Base-by-base conservation (phyloP, 495 filamentous ascomycete genomes). In the Penicillium paxilli region DNA sequence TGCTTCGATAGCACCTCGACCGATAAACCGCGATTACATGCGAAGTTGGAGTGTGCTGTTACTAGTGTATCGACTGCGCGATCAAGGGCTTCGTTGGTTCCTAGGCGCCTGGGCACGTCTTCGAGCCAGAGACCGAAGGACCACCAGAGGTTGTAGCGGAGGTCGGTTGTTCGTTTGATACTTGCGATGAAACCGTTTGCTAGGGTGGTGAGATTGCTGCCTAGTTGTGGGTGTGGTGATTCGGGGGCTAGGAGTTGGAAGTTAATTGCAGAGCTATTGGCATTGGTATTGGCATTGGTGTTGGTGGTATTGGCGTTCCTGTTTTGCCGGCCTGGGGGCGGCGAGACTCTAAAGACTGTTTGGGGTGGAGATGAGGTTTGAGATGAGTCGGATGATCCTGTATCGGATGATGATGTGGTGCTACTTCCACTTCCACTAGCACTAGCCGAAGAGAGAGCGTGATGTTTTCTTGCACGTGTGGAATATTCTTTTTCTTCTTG, bases 61-160 rank as follows among this genome's bases (percentile, higher is more conserved):
- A 68, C 60, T 14, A 80, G 19, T 1, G 71, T 70, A 41, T 71
- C 67, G 7, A 69, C 63, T 7, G 77, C 60, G 17, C 64, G 55
- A 53, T 79, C 76, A 0, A 80, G 62, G 4, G 76, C 72, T 49
- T 68, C 60, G 47, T 76, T 80, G 4, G 51, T 54, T 3, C 76
- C 76, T 3, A 80, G 50, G 6, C 73, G 67, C 20, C 52, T 53
- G 0, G 76, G 77, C 6, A 79, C 38, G 5, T 73, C 67, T 10
- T 56, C 54, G 8, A 80, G 48, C 44, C 65, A 79, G 2, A 50
- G 32, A 1, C 77, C 77, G 59, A 75, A 79, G 6, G 64, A 50
- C 71, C 71, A 76, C 48, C 60, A 52, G 4, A 79, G 58, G 23
- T 77, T 73, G 40, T 70, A 74, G n/a, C 69, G 64, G n/a, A 78